phyloP scores from a whole-genome alignment of 1,139 yeast genomes.

The Hyphopichia buzzinii region DNA sequence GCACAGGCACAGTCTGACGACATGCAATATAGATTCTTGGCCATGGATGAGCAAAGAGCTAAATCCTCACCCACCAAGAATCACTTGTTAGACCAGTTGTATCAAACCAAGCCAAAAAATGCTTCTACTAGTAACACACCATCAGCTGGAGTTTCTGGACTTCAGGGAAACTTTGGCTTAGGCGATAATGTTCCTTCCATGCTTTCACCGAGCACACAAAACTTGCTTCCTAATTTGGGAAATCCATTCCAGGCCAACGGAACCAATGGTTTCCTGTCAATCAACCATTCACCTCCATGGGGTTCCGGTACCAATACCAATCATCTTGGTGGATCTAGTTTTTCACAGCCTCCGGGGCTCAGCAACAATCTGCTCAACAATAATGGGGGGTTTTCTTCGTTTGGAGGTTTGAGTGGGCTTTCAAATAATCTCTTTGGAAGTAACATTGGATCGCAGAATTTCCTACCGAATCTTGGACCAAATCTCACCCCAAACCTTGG shows the following conservation, averaged over 20 bases:
- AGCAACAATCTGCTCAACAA: too few species aligned
- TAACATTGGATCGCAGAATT: neutral
- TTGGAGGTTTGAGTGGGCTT: neutral
- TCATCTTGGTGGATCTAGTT: conserved; percentile 1
- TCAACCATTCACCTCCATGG: conserved; percentile 14
- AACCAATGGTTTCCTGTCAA: neutral
- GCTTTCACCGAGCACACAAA: conserved; percentile 5
- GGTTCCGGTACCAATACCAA: conserved; percentile 12
- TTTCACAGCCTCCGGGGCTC: neutral
- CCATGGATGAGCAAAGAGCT: neutral
- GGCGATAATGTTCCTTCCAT: neutral
- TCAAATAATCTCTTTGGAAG: neutral
- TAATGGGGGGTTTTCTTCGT: conserved; percentile 2
- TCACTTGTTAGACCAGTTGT: conserved; percentile 33
- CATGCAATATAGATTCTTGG: neutral
- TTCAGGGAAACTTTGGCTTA: neutral
- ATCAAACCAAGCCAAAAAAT: conserved; percentile 27
- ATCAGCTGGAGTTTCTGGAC: conserved; percentile 11
- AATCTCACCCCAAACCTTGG: too few species aligned
- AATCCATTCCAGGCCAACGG: neutral
- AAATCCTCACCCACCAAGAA: conserved; percentile 20
- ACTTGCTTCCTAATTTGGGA: conserved; percentile 6
- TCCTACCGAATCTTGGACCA: too few species aligned
- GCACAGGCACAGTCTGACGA: neutral
- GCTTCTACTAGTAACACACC: neutral